These are phyloP conservation scores for Cinchona pubescens DNA, from an alignment of 257 asterid species.

Conservation along the genomic window DNA sequence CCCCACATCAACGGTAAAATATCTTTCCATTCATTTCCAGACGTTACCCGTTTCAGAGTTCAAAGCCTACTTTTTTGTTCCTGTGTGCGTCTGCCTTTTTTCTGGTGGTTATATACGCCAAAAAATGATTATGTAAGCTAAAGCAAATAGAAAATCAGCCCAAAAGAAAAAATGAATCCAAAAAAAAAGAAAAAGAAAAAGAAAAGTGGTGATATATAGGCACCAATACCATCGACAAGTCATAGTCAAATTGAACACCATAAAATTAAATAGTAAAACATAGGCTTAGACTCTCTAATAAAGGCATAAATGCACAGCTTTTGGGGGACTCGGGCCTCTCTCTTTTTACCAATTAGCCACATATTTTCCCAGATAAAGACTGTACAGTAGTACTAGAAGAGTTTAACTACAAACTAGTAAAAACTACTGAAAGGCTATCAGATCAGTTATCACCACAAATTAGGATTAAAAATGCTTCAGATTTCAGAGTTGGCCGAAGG, in stretches of 20 bases:
- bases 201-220: not conserved
- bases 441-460: too few relatives aligned
- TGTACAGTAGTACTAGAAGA: not conserved
- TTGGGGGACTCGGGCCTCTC: constrained; percentile 21
- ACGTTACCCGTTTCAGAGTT: not conserved
- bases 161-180: too few relatives aligned
- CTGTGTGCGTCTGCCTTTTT: too few relatives aligned
- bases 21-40: not conserved
- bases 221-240: not conserved
- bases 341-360: constrained; percentile 4
- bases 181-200: too few relatives aligned
- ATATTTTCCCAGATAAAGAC: not conserved
- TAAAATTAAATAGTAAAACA: not conserved
- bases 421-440: too few relatives aligned
- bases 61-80: not conserved
- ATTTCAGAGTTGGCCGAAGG: constrained; percentile 73
- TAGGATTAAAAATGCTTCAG: too few relatives aligned
- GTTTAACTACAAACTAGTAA: not conserved
- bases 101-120: too few relatives aligned
- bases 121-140: too few relatives aligned
- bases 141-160: too few relatives aligned
- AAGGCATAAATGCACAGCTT: constrained; percentile 20
- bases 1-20: constrained; percentile 6
- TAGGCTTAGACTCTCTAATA: constrained; percentile 10
- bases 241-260: not conserved